Percentiles rank a stretch among this genome's conserved stretches.
phyloP scores from a whole-genome alignment of 768 basidiomycete genomes.

The Paxillus involutus region DNA sequence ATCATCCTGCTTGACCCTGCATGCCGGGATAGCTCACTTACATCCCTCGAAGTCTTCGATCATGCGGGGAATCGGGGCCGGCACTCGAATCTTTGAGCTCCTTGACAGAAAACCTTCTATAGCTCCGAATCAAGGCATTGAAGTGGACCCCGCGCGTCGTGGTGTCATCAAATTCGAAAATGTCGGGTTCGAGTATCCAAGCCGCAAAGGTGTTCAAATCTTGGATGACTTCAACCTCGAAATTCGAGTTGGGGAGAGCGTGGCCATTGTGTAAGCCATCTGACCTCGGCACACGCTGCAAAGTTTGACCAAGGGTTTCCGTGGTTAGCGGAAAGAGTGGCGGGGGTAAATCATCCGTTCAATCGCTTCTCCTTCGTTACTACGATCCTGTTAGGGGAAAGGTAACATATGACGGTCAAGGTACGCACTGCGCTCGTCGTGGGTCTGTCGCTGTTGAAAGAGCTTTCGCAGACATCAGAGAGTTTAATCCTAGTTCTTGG shows the following conservation, averaged over 20 bases:
- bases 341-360: slow-evolving; percentile 91
- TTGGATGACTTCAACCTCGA: slow-evolving; percentile 82
- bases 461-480: slow-evolving; percentile 69
- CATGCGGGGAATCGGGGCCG: slow-evolving; percentile 96
- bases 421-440: slow-evolving; percentile 36
- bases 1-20: background rate
- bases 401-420: slow-evolving; percentile 84
- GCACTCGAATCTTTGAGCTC: slow-evolving; percentile 90
- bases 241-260: slow-evolving; percentile 80
- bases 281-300: background rate
- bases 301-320: background rate
- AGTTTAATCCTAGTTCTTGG: slow-evolving; percentile 87
- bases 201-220: slow-evolving; percentile 76
- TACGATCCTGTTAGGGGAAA: slow-evolving; percentile 86
- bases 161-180: slow-evolving; percentile 81
- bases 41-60: slow-evolving; percentile 67
- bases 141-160: slow-evolving; percentile 53
- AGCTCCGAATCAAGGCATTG: slow-evolving; percentile 58
- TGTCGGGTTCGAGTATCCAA: slow-evolving; percentile 88
- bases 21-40: background rate
- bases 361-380: slow-evolving; percentile 82
- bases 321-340: slow-evolving; percentile 80
- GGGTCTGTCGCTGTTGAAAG: background rate
- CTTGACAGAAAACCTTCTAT: slow-evolving; percentile 80
- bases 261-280: slow-evolving; percentile 84